Base-by-base conservation (phyloP, 345 rosid genomes). In the Lumnitzera littorea region DNA sequence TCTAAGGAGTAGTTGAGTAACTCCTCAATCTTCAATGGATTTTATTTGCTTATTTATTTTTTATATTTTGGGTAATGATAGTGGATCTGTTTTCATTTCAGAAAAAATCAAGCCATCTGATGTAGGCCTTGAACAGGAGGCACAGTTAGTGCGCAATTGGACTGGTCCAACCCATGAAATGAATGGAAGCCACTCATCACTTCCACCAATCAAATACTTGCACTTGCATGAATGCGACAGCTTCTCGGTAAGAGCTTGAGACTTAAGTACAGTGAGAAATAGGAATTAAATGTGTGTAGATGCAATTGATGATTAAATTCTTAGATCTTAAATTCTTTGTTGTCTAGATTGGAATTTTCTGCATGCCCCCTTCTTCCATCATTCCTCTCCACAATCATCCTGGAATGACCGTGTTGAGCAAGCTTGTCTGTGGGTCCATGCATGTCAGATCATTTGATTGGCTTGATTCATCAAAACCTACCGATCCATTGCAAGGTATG, bases 311-410 rank as follows among this genome's bases (percentile, higher is more conserved):
- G 25, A 3, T 43, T 52, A 7, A 25, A 20, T 24, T 48, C 50
- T 5, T 20, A 41, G 53, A 48, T 48, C 12, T 46, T 46, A 12
- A 29, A 50, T 55, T 66, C 13, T 54, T 65, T 61, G 60, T 49
- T 50, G 15, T 76, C 70, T 84, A 91, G 98, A 95, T 95, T 63
- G 96, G 98, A 53, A 84, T 95, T 66, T 95, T 95, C 73, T 88
- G 89, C 71, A 95, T 83, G 96, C 90, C 94, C 24, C 88, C 98
- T 55, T 79, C 83, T 47, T 91, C 98, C 24, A 72, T 89, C 55
- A 92, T 92, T 60, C 98, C 98, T 46, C 89, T 92, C 65, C 98
- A 92, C 71, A 88, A 91, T 78, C 99, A 88, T 76, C 90, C 99
- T 2, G 96, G 99, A 71, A 87, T 91, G 94, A 84, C 91, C 9